Percentiles rank a stretch among this genome's conserved stretches.
These are phyloP conservation scores for Lentinula lateritia DNA, from an alignment of 768 basidiomycete genomes.

Conservation along the genomic window DNA sequence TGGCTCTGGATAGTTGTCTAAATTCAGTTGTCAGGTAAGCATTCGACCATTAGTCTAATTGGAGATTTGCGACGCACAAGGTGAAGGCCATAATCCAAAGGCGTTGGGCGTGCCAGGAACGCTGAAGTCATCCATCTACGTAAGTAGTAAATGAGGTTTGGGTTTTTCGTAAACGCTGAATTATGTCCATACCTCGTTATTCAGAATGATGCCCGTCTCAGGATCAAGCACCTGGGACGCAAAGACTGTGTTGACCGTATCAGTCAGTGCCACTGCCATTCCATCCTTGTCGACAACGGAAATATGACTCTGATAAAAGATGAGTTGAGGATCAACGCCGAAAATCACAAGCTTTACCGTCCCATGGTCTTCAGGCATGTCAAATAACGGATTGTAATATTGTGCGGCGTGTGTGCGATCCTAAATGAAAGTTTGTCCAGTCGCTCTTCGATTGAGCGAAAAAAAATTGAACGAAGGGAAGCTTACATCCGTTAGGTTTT, in stretches of 20 bases:
- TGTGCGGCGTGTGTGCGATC: conserved; percentile 72
- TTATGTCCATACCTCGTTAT: conserved; percentile 62
- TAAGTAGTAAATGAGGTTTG: not conserved
- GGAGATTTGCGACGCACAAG: conserved; percentile 40
- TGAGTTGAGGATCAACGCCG: not conserved
- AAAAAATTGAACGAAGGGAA: not conserved
- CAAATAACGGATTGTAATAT: conserved; percentile 84
- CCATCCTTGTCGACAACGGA: conserved; percentile 79
- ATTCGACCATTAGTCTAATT: conserved; percentile 1
- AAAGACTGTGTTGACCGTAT: conserved; percentile 87
- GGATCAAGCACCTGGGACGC: conserved; percentile 86
- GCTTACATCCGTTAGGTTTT: conserved; percentile 76
- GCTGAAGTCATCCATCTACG: conserved; percentile 88
- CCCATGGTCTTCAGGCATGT: conserved; percentile 77
- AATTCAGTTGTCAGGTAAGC: not conserved
- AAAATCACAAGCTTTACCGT: conserved; percentile 48
- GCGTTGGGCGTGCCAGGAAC: conserved; percentile 78
- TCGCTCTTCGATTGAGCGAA: not conserved
- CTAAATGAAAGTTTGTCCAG: conserved; percentile 30
- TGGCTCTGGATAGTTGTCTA: conserved; percentile 85
- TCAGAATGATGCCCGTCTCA: conserved; percentile 82
- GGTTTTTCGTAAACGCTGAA: not conserved
- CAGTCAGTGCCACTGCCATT: conserved; percentile 83
- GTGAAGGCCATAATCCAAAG: conserved; percentile 79
- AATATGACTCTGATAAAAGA: conserved; percentile 64